Conservation (phyloP, 208 protist genomes). For the Vickermania ingenoplastis region DNA sequence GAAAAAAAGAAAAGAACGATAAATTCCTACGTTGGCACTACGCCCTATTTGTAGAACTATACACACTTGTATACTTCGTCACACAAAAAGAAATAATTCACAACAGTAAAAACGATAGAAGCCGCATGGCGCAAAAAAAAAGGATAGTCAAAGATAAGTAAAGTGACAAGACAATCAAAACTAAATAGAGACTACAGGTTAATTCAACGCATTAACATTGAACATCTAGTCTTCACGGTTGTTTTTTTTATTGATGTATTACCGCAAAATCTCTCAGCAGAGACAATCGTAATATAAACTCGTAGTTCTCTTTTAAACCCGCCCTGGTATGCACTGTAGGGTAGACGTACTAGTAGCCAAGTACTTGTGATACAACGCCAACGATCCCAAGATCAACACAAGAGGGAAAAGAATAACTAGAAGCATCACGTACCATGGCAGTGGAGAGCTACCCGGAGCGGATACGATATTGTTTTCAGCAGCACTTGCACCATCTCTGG, state of each 20-base stretch:
- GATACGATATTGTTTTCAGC: too few species aligned
- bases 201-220: background rate
- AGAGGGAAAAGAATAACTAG: background rate
- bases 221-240: too few species aligned
- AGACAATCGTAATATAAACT: constrained; percentile 14
- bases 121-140: background rate
- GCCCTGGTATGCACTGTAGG: too few species aligned
- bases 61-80: too few species aligned
- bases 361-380: constrained; percentile 5
- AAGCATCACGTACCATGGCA: background rate
- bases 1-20: constrained; percentile 2
- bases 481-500: background rate
- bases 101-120: constrained; percentile 7
- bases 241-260: background rate
- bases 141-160: constrained; percentile 5
- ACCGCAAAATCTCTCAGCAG: background rate
- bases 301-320: too few species aligned
- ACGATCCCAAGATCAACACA: background rate
- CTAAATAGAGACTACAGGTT: background rate
- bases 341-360: too few species aligned
- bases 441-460: too few species aligned
- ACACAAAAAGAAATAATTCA: background rate
- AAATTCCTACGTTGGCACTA: too few species aligned
- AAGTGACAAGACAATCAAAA: background rate
- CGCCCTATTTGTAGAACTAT: too few species aligned